A percentile compares a stretch with the other conserved stretches of the same genome.
These are phyloP conservation scores for Microascus cirrosus DNA, from an alignment of 2,329 filamentous ascomycete genomes.

Conservation along the genomic window DNA sequence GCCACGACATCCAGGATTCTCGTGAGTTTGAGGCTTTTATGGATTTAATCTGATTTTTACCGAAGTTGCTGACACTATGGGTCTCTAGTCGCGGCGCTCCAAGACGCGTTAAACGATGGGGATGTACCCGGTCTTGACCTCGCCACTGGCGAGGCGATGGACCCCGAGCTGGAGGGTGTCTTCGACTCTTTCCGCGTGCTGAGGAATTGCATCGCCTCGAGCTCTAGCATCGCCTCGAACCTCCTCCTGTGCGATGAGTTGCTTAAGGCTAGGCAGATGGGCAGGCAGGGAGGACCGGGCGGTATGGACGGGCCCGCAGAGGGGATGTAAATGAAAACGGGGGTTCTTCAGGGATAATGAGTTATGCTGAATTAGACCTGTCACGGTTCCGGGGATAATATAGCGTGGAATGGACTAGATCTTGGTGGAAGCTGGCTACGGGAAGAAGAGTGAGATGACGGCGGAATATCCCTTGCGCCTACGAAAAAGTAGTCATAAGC, in stretches of 20 bases:
- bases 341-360: not conserved
- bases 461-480: not conserved
- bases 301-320: constrained; percentile 52
- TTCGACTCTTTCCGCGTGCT: constrained; percentile 95
- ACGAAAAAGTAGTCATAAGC: not conserved
- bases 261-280: constrained; percentile 96
- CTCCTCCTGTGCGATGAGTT: constrained; percentile 92
- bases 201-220: constrained; percentile 86
- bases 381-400: not conserved
- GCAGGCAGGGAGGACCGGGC: constrained; percentile 48
- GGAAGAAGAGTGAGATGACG: not conserved
- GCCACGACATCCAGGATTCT: constrained; percentile 93
- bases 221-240: constrained; percentile 91
- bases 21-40: constrained; percentile 42
- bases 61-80: constrained; percentile 5
- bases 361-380: not conserved
- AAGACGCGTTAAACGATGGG: constrained; percentile 77
- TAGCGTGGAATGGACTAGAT: not conserved
- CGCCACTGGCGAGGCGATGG: constrained; percentile 83
- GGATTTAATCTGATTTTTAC: not conserved
- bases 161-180: constrained; percentile 82
- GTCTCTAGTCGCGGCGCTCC: constrained; percentile 62
- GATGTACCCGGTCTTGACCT: constrained; percentile 81
- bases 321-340: constrained; percentile 29
- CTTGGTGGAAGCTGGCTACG: not conserved